phyloP scores from a whole-genome alignment of 2,329 filamentous ascomycete genomes.

The Penicillium sp. region DNA sequence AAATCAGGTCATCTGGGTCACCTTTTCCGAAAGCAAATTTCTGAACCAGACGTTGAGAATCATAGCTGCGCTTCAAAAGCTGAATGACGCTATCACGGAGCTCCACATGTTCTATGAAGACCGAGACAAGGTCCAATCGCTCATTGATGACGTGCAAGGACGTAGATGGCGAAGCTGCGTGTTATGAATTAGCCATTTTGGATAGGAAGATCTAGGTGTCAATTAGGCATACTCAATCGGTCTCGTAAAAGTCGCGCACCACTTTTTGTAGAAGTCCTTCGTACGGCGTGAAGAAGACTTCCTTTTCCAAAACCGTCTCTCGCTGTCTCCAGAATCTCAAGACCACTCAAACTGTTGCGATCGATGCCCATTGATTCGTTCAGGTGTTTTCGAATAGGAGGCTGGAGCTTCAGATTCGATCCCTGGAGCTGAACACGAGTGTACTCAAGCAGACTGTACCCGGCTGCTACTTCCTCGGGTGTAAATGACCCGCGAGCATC shows the following conservation, averaged over 20 bases:
- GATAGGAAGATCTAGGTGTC: not conserved
- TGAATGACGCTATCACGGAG: constrained; percentile 67
- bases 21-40: constrained; percentile 90
- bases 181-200: constrained; percentile 12
- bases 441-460: constrained; percentile 78
- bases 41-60: constrained; percentile 84
- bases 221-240: constrained; percentile 62
- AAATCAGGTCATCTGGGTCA: constrained; percentile 86
- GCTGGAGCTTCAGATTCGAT: constrained; percentile 73
- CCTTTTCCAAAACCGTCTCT: constrained; percentile 74
- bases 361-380: constrained; percentile 85
- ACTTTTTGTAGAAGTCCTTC: constrained; percentile 85
- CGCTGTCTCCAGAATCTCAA: constrained; percentile 85
- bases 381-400: constrained; percentile 69
- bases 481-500: constrained; percentile 58
- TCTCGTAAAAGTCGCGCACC: constrained; percentile 79
- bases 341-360: constrained; percentile 79
- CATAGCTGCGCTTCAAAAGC: constrained; percentile 70
- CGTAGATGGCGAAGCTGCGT: constrained; percentile 73
- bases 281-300: constrained; percentile 83
- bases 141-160: constrained; percentile 72
- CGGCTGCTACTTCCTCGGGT: constrained; percentile 67
- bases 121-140: constrained; percentile 75
- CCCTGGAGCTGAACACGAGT: constrained; percentile 74
- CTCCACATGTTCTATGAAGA: constrained; percentile 63